Evolutionary conservation across 768 basidiomycete genomes (phyloP), one percentile per base, ranked within the genome.

Genomic region (Tubosaeta brunneosetosa): DNA sequence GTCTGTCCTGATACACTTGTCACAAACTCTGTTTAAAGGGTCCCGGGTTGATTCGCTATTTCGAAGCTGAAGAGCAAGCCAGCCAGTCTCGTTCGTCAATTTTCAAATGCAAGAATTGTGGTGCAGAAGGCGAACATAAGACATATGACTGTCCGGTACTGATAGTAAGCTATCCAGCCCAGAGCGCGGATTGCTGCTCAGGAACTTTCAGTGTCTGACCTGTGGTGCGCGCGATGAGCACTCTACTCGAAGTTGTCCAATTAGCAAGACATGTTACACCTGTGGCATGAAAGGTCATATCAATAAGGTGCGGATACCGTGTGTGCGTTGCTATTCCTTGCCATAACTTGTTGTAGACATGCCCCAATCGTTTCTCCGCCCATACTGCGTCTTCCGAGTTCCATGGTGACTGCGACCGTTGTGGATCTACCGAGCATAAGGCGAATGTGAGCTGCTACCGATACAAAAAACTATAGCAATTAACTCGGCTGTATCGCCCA

Each of bases 241-340:
- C 67, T 73, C 76, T 3, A 90, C 90, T 16, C 76, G 84, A 37
- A 81, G 82, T 47, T 92, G 89, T 68, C 88, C 89, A 3, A 85
- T 89, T 55, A 84, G 82, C 68, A 91, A 91, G 67, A 83, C 79
- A 0, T 92, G 90, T 61, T 91, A 82, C 61, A 78, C 74, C 3
- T 92, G 90, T 59, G 86, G 86, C 14, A 88, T 89, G 86, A 88
- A 86, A 64, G 90, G 90, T 2, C 89, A 91, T 62, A 80, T 90
- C 50, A 87, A 78, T 57, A 76, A 72, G 51, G 89, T 88, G 58
- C 45, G 49, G 32, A 22, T 16, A 26, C 10, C 25, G 0, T 12
- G 25, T 38, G 29, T 44, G 4, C 16, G 10, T 32, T 44, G 37
- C 25, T 27, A 37, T 33, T 40, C 40, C 33, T 33, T 40, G 36